Conservation (phyloP, 306 rosid species). For the peach (Prunus persica) region Prunus_persica_NCBIv2 NC_034011.1:26954001-26954500, state of each 20-base stretch:
- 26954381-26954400: background rate
- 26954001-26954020: too few relatives aligned
- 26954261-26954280: background rate
- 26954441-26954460: slow-evolving; percentile 3
- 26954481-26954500: background rate
- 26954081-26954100: too few relatives aligned
- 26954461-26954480: background rate
- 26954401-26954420: background rate
- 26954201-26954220: too few relatives aligned
- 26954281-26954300: background rate
- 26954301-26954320: background rate
- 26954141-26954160: background rate
- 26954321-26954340: slow-evolving; percentile 8
- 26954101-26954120: too few relatives aligned
- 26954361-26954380: slow-evolving; percentile 7
- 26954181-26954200: too few relatives aligned
- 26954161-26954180: background rate
- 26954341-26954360: slow-evolving; percentile 12
- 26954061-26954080: too few relatives aligned
- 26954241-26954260: background rate
- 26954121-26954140: too few relatives aligned
- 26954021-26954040: too few relatives aligned
- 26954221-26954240: background rate
- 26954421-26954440: background rate
- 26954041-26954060: too few relatives aligned